Percentiles rank a stretch among this genome's conserved stretches.
Evolutionary conservation across 2,329 filamentous ascomycete species (phyloP).

Genomic region (Xylaria sp.): DNA sequence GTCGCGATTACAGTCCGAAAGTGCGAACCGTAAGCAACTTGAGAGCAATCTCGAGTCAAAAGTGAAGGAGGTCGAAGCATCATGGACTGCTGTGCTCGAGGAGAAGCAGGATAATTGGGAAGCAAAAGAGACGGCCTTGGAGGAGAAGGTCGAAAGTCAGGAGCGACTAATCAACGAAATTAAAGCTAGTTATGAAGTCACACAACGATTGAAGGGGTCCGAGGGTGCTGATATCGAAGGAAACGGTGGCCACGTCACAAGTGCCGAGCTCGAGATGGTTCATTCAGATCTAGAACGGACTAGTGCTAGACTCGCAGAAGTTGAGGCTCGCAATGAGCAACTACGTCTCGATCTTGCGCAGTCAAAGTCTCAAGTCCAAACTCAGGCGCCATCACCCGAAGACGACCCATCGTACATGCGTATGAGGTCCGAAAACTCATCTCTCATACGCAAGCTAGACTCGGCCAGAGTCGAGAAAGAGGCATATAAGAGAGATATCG

Average conservation of each 20-base stretch:
- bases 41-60: conserved; percentile 81
- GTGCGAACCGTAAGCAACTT: conserved; percentile 75
- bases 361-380: conserved; percentile 77
- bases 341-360: conserved; percentile 90
- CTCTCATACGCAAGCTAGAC: conserved; percentile 88
- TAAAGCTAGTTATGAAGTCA: conserved; percentile 97
- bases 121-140: conserved; percentile 87
- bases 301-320: conserved; percentile 84
- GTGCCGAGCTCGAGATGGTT: conserved; percentile 93
- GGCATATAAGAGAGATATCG: conserved; percentile 78
- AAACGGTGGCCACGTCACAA: conserved; percentile 75
- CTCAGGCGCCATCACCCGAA: conserved; percentile 74
- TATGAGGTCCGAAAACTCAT: conserved; percentile 91
- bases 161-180: conserved; percentile 92
- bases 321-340: conserved; percentile 95
- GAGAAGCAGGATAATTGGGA: conserved; percentile 98
- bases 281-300: conserved; percentile 91
- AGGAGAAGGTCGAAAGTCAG: conserved; percentile 95
- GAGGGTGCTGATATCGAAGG: conserved; percentile 69
- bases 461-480: conserved; percentile 86
- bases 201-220: conserved; percentile 83
- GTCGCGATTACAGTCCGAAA: conserved; percentile 80
- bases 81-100: conserved; percentile 88
- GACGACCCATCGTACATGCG: conserved; percentile 92
- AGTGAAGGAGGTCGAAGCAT: conserved; percentile 89